phyloP scores from a whole-genome alignment of 345 rosid genomes.

The Conringia planisiliqua region DNA sequence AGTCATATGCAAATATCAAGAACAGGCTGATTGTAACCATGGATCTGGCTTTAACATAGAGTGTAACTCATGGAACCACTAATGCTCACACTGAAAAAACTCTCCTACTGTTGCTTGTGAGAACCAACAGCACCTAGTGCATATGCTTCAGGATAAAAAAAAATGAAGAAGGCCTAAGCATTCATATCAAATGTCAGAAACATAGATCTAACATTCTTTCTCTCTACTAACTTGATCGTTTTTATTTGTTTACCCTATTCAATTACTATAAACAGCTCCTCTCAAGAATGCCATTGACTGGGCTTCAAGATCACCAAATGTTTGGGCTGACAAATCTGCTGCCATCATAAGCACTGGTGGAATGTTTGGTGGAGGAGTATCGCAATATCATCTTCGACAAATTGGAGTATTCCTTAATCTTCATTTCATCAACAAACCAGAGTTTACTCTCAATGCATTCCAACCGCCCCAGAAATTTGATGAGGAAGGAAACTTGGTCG shows the following conservation, averaged over 20 bases:
- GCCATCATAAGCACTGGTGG: conserved; percentile 67
- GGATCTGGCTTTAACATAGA: not conserved
- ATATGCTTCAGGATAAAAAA: not conserved
- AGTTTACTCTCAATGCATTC: conserved; percentile 63
- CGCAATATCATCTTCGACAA: conserved; percentile 77
- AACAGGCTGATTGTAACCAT: not conserved
- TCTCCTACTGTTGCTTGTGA: not conserved
- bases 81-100: not conserved
- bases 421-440: conserved; percentile 87
- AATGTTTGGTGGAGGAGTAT: conserved; percentile 50
- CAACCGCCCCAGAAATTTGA: conserved; percentile 79
- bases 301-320: conserved; percentile 74
- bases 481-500: conserved; percentile 56
- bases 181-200: not conserved
- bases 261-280: conserved; percentile 39
- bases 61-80: not conserved
- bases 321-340: conserved; percentile 82
- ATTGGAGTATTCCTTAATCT: conserved; percentile 75
- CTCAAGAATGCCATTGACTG: conserved; percentile 84
- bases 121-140: not conserved
- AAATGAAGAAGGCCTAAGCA: not conserved
- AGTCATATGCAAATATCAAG: not conserved
- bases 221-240: too few relatives aligned
- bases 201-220: not conserved
- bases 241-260: not conserved